These are phyloP conservation scores for Thraustochytrium sp. DNA, from an alignment of 352 stramenopile species.

Conservation along the genomic window DNA sequence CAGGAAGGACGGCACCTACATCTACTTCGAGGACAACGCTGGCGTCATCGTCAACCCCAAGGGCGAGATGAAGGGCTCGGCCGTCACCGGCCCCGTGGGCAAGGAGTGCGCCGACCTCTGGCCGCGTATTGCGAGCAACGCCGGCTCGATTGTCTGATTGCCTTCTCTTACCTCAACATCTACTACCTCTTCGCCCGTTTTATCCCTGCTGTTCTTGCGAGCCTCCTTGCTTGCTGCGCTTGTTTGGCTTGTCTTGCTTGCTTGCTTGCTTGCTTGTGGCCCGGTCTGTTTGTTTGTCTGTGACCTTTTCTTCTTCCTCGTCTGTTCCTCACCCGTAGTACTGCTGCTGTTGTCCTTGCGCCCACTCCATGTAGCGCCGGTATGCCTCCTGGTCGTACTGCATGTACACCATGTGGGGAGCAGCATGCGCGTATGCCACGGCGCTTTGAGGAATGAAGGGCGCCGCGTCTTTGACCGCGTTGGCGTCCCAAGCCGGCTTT, in stretches of 20 bases:
- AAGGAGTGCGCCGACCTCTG: slow-evolving; percentile 99
- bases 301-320: neutral
- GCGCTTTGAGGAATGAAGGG: too few relatives aligned
- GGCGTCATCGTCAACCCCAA: slow-evolving; percentile 99
- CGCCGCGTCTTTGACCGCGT: too few relatives aligned
- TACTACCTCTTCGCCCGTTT: neutral
- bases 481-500: too few relatives aligned
- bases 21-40: slow-evolving; percentile 99
- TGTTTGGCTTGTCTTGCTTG: neutral
- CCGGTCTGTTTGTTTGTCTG: neutral
- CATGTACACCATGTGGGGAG: too few relatives aligned
- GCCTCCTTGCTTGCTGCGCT: too few relatives aligned
- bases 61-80: slow-evolving; percentile 99
- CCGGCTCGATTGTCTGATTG: slow-evolving; percentile 97
- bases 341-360: too few relatives aligned
- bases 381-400: too few relatives aligned
- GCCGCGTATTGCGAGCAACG: slow-evolving; percentile 98
- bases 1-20: slow-evolving; percentile 98
- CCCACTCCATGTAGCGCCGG: too few relatives aligned
- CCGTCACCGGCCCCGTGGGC: slow-evolving; percentile 96
- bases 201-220: neutral
- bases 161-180: neutral
- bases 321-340: too few relatives aligned
- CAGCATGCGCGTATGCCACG: too few relatives aligned
- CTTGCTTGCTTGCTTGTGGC: neutral